phyloP scores from a whole-genome alignment of 2,329 filamentous ascomycete genomes.

The Cercospora zeae-maydis region DNA sequence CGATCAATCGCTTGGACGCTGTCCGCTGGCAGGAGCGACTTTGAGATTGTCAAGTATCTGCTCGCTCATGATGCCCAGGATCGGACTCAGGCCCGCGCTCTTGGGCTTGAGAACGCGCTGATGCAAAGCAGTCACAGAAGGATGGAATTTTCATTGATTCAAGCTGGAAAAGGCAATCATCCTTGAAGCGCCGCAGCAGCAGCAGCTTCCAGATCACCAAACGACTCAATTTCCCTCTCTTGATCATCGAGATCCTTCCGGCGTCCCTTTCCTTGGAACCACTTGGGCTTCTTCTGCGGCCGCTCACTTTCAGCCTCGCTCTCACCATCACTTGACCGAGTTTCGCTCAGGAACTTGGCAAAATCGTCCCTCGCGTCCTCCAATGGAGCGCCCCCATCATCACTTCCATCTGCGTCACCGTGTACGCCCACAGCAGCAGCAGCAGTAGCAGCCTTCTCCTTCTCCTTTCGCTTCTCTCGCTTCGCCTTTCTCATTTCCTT shows the following conservation, averaged over 20 bases:
- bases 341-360: conserved; percentile 44
- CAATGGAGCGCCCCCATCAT: conserved; percentile 25
- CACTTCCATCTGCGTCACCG: conserved; percentile 17
- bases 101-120: too few species aligned
- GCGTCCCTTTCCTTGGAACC: conserved; percentile 67
- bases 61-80: too few species aligned
- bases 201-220: conserved; percentile 74
- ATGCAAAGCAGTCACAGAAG: too few species aligned
- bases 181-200: conserved; percentile 48
- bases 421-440: conserved; percentile 41
- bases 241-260: conserved; percentile 50
- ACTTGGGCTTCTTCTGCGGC: conserved; percentile 64
- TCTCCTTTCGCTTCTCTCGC: conserved; percentile 67
- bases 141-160: too few species aligned
- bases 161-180: background rate
- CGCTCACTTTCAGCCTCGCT: conserved; percentile 31
- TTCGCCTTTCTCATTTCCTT: conserved; percentile 77
- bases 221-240: conserved; percentile 66
- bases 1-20: too few species aligned
- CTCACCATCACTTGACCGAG: conserved; percentile 37
- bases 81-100: too few species aligned
- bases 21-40: too few species aligned
- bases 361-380: conserved; percentile 39
- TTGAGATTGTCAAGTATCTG: too few species aligned
- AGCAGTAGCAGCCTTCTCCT: conserved; percentile 53